Evolutionary conservation across 1,284 basidiomycete species (phyloP), one percentile per base, ranked within the genome.

Genomic region (Cutaneotrichosporon spelunceum): DNA sequence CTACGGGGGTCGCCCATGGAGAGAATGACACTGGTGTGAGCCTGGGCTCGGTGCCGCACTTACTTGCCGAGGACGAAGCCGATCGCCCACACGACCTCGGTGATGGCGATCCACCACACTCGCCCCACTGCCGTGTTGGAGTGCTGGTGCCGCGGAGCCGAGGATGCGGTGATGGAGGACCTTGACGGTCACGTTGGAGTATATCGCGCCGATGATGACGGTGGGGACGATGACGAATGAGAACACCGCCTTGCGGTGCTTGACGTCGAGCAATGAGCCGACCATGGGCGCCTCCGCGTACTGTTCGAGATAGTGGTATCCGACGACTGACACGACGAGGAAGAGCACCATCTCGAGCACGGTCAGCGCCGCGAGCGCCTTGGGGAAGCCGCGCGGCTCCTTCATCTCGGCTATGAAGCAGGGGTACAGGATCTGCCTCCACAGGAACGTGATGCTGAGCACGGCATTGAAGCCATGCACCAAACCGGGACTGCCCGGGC

Each of bases 61-160:
- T 72, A 78, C 68, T 82, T 81, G 36, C 81, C 86, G 59, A 88
- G 84, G 58, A 88, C 70, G 74, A 85, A 88, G 0, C 83, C 84
- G 30, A 85, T 62, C 14, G 83, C 68, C 86, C 87, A 88, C 13
- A 84, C 83, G 30, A 72, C 69, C 24, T 82, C 78, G 54, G 86
- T 81, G 71, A 88, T 85, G 0, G 70, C 81, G 14, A 81, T 72
- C 87, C 87, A 88, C 0, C 77, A 73, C 0, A 74, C 67, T 87
- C 87, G 88, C 0, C 84, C 86, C 24, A 83, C 62, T 21, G 83
- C 54, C 3, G 85, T 86, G 79, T 88, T 84, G 21, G 79, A 78
- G 69, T 83, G 78, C 4, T 80, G 76, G 70, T 86, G 85, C 19
- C 72, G 81, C 78, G 33, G 33, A 24, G 47, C 79, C 79, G 1